Evolutionary conservation across 176 grass and related monocot species (phyloP), one percentile per base, ranked within the genome.

Genomic region (Oryza nivara): DNA sequence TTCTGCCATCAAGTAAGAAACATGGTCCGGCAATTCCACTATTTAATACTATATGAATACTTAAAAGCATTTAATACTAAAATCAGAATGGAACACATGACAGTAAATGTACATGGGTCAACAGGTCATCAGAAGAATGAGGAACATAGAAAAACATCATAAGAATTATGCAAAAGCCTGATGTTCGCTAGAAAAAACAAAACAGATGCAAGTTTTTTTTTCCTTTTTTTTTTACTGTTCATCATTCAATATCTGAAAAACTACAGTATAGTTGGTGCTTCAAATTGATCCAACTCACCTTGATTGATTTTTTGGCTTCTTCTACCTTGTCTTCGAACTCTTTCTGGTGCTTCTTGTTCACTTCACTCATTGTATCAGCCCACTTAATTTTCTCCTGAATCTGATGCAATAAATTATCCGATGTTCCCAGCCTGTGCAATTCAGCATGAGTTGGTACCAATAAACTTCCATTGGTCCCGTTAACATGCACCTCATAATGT

Each of bases 381-480:
- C 97, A 99, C 74, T 94, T 99, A 74, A 99, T 99, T 90, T 99
- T 99, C 77, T 99, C 97, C 84, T 99, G 97, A 85, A 99, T 99
- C 28, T 90, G 82, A 82, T 99, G 91, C 13, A 99, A 88, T 76
- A 96, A 74, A 80, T 56, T 89, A 72, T 99, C 97, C 75, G 97
- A 99, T 54, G 93, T 96, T 84, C 82, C 91, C 88, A 95, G 72
- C 95, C 95, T 98, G 84, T 44, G 49, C 23, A 32, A 84, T 40
- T 9, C 65, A 74, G 63, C 41, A 80, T 80, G n/a, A 69, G 80
- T 22, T 77, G 32, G 25, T 72, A 72, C 52, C 4, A 83, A 85
- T 20, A 47, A 47, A 65, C 26, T 67, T 48, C 6, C 28, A 48
- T 22, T 17, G 3, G 65, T 41, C 35, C 28, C n/a, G 1, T 73